phyloP scores from a whole-genome alignment of 331 rosid species.

The Rosa hybrid region DNA sequence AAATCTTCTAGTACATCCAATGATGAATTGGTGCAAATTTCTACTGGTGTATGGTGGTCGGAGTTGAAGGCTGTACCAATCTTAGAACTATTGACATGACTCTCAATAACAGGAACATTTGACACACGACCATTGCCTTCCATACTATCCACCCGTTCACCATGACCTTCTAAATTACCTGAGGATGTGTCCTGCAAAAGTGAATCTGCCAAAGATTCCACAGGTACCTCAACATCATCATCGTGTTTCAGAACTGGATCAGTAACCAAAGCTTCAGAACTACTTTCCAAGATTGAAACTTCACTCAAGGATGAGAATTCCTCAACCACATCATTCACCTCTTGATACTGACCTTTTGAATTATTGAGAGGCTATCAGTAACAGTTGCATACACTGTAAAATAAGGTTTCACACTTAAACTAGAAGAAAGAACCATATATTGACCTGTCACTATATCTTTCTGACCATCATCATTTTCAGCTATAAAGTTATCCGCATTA shows the following conservation, averaged over 20 bases:
- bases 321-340: slow-evolving; percentile 28
- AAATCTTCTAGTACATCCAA: slow-evolving; percentile 31
- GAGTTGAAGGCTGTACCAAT: slow-evolving; percentile 26
- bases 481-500: slow-evolving; percentile 22
- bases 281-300: slow-evolving; percentile 19
- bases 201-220: slow-evolving; percentile 32
- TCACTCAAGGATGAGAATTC: slow-evolving; percentile 21
- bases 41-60: slow-evolving; percentile 32
- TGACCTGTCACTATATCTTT: slow-evolving; percentile 53
- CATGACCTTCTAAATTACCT: slow-evolving; percentile 27
- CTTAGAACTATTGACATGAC: slow-evolving; percentile 31
- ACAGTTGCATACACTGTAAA: slow-evolving; percentile 19
- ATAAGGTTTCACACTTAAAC: slow-evolving; percentile 2
- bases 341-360: slow-evolving; percentile 77
- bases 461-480: slow-evolving; percentile 32
- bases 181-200: slow-evolving; percentile 18
- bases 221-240: slow-evolving; percentile 21
- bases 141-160: slow-evolving; percentile 30
- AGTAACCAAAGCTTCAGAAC: slow-evolving; percentile 28
- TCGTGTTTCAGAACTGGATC: slow-evolving; percentile 17
- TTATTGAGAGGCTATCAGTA: slow-evolving; percentile 42
- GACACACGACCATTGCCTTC: slow-evolving; percentile 29
- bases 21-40: slow-evolving; percentile 37
- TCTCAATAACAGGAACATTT: slow-evolving; percentile 29
- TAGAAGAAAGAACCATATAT: slow-evolving; percentile 25